A percentile compares a stretch with the other conserved stretches of the same genome.
Evolutionary conservation across 495 filamentous ascomycete species (phyloP).

Genomic region (Aspergillus cavernicola): DNA sequence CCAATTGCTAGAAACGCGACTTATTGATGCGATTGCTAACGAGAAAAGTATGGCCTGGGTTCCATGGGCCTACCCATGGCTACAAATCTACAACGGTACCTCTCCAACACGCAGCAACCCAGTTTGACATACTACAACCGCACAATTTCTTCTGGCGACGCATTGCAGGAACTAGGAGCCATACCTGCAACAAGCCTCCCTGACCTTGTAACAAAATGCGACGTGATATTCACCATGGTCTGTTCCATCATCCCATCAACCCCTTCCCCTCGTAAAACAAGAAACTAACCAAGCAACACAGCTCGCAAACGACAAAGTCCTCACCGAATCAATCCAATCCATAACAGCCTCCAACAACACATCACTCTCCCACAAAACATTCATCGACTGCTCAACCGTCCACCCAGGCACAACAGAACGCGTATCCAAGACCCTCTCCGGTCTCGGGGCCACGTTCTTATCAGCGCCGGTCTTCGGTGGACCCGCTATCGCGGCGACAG

Average conservation of each 20-base stretch:
- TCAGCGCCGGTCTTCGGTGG: slow-evolving; percentile 26
- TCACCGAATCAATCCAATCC: slow-evolving; percentile 6
- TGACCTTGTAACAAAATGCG: slow-evolving; percentile 24
- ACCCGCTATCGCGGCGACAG: slow-evolving; percentile 16
- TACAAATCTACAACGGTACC: slow-evolving; percentile 31
- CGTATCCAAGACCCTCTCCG: slow-evolving; percentile 9
- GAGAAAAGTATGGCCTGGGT: slow-evolving; percentile 25
- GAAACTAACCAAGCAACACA: neutral
- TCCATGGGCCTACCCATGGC: slow-evolving; percentile 42
- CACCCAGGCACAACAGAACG: slow-evolving; percentile 18
- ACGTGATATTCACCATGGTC: slow-evolving; percentile 34
- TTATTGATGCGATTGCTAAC: neutral
- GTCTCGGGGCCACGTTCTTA: slow-evolving; percentile 14
- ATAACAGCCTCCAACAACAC: neutral
- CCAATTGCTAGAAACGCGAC: too few relatives aligned
- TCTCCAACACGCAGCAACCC: slow-evolving; percentile 8
- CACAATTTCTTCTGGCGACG: slow-evolving; percentile 28
- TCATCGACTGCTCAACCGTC: slow-evolving; percentile 28
- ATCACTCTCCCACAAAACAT: slow-evolving; percentile 17
- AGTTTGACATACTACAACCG: slow-evolving; percentile 31
- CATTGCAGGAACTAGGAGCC: slow-evolving; percentile 24
- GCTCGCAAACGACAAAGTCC: slow-evolving; percentile 12
- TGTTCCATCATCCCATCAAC: neutral
- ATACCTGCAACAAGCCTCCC: slow-evolving; percentile 19
- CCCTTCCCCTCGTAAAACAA: neutral